Base-by-base conservation (phyloP, 140 eudicot genomes). In the Senecio squalidus region DNA sequence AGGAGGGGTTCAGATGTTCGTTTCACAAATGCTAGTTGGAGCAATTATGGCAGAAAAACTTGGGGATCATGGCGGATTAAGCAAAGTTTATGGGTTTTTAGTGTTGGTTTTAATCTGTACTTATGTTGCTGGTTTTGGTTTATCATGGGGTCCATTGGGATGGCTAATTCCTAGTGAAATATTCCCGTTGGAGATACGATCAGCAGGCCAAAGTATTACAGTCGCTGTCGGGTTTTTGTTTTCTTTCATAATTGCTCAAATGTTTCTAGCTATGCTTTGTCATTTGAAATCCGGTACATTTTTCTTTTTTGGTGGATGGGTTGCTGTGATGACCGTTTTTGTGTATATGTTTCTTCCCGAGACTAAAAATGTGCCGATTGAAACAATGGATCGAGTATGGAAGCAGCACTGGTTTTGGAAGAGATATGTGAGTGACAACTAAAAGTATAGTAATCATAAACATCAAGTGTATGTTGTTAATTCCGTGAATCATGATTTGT, bases 91-190 rank as follows among this genome's bases (percentile, higher is more conserved):
- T 64, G 79, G 70, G 1, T 22, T 41, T 26, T 10, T 66, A 21
- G 77, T 78, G 58, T 36, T 78, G 58, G 34, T 76, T 0, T 62
- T 79, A 61, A 70, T 79, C 0, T 36, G 73, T 9, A 30, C 68
- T 27, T 79, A 71, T 53, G 83, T 76, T 20, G 80, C 80, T 15
- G 93, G 82, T 2, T 84, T 84, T 36, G 79, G 71, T 16, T 47
- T 74, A n/a, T 84, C 93, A 1, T 84, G 93, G 93, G 87, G 93
- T 0, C 93, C 93, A 5, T 49, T 84, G 21, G 93, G 87, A 24
- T 80, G 86, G 87, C n/a, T n/a, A n/a, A n/a, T n/a, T n/a, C n/a
- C n/a, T n/a, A n/a, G n/a, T n/a, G n/a, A n/a, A n/a, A n/a, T 80
- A 2, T 80, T 84, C 23, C 84, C 87, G 0, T 20, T 84, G 59